These are phyloP conservation scores for Urochloa ruziziensis DNA, from an alignment of 176 grass and related monocot species.

Conservation along the genomic window DNA sequence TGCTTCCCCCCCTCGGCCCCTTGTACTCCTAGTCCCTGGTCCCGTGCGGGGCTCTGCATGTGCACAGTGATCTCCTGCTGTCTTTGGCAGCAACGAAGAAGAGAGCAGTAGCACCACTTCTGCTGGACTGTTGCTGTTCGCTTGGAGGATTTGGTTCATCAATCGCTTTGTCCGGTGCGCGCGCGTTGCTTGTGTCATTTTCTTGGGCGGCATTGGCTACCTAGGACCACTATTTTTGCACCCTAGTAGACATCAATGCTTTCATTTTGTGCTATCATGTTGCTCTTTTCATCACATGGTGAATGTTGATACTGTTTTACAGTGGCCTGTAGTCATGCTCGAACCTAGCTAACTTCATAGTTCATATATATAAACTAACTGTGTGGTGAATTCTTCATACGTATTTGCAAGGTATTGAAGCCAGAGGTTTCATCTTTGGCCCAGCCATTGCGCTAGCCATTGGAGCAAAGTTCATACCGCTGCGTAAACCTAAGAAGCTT, in stretches of 20 bases:
- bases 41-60: background rate
- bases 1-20: too few species aligned
- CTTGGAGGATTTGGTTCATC: background rate
- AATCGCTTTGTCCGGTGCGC: background rate
- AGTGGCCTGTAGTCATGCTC: background rate
- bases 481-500: conserved; percentile 92
- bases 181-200: background rate
- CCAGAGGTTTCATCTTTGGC: conserved; percentile 94
- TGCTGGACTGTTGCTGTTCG: conserved; percentile 7
- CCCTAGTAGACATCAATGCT: background rate
- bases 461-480: conserved; percentile 86
- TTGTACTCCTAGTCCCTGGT: background rate
- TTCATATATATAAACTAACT: too few species aligned
- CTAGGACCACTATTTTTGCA: background rate
- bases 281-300: background rate
- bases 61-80: conserved; percentile 9
- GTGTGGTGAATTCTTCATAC: background rate
- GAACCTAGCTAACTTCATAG: background rate
- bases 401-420: conserved; percentile 79
- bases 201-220: background rate
- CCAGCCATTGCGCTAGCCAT: conserved; percentile 78
- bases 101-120: background rate
- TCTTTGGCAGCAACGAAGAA: background rate
- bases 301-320: background rate
- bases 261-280: background rate